Evolutionary conservation across 2,329 filamentous ascomycete genomes (phyloP), one percentile per base, ranked within the genome.

Genomic region (Pseudopyricularia cyperi): DNA sequence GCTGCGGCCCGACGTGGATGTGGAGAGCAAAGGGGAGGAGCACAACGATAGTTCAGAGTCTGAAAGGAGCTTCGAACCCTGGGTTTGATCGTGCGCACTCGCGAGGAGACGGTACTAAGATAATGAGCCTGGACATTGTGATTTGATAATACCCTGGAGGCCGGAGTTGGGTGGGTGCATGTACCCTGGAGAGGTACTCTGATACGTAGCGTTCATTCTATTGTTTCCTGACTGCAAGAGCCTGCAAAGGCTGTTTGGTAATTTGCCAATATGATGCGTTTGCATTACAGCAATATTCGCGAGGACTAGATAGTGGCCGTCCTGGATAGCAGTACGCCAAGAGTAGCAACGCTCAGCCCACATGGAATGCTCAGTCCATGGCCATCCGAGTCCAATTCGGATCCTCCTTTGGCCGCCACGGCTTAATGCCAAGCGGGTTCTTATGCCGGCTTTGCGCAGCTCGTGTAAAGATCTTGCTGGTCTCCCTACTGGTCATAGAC

Each of bases 391-490:
- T 71, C 79, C 80, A 84, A 55, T 79, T 70, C 2, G 80, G 77
- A 52, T 83, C 71, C 34, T 83, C 76, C 52, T 69, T 72, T 19
- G 77, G 71, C 48, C 69, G 71, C 80, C 80, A 83, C 2, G 74
- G 72, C 57, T 72, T 76, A 56, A 83, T 81, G 4, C 73, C 76
- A 50, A 71, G 69, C 0, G 77, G 74, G 44, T 80, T 75, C 37
- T 74, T 71, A 51, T 72, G 66, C 17, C 72, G 72, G 57, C 79
- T 82, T 58, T 74, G 71, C 39, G 64, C 68, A 2, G 73, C 77
- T 53, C 75, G 71, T 11, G 74, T 69, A 52, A 83, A 66, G 11
- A 79, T 67, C 51, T 71, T 71, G 46, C 67, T 69, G 54, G 66
- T 75, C 46, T 71, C 67, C 4, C 74, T 71, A 56, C 68, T 68